Evolutionary conservation across 2,329 filamentous ascomycete genomes (phyloP).

Genomic region (Ascomycota sp.): DNA sequence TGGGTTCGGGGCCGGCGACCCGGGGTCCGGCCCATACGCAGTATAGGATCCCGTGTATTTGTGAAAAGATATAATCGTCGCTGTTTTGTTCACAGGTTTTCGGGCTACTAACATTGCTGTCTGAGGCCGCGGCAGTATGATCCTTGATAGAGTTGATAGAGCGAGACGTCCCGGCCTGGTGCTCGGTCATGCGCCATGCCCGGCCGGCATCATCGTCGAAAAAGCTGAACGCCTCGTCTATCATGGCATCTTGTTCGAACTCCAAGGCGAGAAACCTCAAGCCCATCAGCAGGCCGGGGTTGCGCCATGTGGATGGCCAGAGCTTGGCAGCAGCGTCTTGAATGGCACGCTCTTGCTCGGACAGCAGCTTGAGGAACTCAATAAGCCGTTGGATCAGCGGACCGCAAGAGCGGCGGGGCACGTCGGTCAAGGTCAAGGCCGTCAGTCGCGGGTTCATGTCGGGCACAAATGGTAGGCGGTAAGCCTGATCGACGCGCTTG

Average conservation of each 20-base stretch:
- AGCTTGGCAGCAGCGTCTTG: no score
- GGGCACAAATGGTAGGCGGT: conserved; percentile 25
- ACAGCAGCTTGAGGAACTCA: conserved; percentile 22
- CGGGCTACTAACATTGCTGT: no score
- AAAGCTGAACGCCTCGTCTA: conserved; percentile 22
- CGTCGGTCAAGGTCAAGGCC: conserved; percentile 28
- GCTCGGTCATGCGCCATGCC: no score
- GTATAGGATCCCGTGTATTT: no score
- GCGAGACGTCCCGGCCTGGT: no score
- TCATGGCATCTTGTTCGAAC: conserved; percentile 22
- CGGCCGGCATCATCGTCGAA: conserved; percentile 18
- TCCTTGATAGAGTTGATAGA: no score
- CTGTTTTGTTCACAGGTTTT: conserved; percentile 5
- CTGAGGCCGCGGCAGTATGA: no score
- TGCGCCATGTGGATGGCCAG: no score
- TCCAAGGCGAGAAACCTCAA: conserved; percentile 32
- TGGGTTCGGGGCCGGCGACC: conserved; percentile 11
- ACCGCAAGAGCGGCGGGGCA: conserved; percentile 31
- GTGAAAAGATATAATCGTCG: conserved; percentile 7
- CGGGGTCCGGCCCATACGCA: conserved; percentile 26
- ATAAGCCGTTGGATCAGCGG: conserved; percentile 24
- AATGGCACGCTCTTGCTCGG: conserved; percentile 26
- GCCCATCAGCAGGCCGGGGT: conserved; percentile 23
- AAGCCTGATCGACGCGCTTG: conserved; percentile 20
- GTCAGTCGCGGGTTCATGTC: conserved; percentile 32